These are phyloP conservation scores for Aspergillus hortae DNA, from an alignment of 2,329 filamentous ascomycete genomes.

Conservation along the genomic window DNA sequence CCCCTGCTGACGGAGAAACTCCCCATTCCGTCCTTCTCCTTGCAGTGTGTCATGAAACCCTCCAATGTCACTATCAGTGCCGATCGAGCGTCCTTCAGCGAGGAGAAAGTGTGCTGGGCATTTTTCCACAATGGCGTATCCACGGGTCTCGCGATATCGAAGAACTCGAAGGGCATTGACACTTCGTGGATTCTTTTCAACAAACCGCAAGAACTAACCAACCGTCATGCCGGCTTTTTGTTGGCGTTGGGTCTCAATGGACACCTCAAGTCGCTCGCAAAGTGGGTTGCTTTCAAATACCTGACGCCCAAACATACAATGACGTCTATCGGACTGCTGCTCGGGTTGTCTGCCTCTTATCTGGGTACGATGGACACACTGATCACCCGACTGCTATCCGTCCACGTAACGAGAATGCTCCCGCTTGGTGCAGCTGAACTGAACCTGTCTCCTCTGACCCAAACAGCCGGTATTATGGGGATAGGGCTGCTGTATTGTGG, in stretches of 20 bases:
- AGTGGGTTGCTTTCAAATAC: conserved; percentile 99
- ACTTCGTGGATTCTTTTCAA: conserved; percentile 99
- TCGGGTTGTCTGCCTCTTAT: conserved; percentile 90
- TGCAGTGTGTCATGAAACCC: conserved; percentile 88
- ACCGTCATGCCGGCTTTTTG: conserved; percentile 92
- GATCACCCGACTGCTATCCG: conserved; percentile 86
- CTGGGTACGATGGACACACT: conserved; percentile 96
- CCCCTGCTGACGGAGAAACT: conserved; percentile 92
- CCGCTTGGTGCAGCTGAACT: conserved; percentile 89
- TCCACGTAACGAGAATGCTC: conserved; percentile 93
- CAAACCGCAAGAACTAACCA: conserved; percentile 87
- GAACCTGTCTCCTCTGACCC: conserved; percentile 86
- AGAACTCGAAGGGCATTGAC: conserved; percentile 86
- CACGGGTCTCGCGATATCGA: conserved; percentile 87
- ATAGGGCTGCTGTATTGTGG: conserved; percentile 92
- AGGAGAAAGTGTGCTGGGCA: conserved; percentile 97
- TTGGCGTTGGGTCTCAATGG: conserved; percentile 89
- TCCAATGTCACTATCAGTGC: conserved; percentile 90
- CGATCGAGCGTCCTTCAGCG: conserved; percentile 79
- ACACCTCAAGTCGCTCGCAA: conserved; percentile 88
- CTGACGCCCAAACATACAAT: conserved; percentile 98
- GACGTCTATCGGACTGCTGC: conserved; percentile 93
- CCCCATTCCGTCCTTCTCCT: conserved; percentile 82
- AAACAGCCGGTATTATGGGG: conserved; percentile 95
- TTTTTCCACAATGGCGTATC: conserved; percentile 97